Evolutionary conservation across 345 rosid genomes (phyloP).

Genomic region (Brassica juncea): DNA sequence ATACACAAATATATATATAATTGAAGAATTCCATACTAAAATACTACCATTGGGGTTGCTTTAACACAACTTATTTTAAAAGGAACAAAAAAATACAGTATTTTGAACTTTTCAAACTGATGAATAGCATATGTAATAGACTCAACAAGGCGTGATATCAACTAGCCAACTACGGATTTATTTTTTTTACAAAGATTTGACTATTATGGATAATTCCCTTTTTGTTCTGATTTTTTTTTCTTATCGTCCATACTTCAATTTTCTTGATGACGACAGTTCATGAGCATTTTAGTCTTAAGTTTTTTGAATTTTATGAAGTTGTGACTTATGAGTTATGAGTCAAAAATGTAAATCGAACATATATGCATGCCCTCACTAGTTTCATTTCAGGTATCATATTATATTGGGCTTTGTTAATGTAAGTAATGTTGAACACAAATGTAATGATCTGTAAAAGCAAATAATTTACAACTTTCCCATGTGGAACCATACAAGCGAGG

Average conservation of each 20-base stretch:
- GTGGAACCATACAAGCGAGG: not conserved
- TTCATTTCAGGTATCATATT: not conserved
- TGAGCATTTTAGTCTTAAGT: too few relatives aligned
- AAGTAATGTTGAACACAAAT: not conserved
- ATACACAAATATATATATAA: too few relatives aligned
- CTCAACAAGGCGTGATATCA: not conserved
- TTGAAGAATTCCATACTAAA: too few relatives aligned
- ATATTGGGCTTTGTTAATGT: not conserved
- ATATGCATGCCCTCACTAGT: not conserved
- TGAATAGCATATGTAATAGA: not conserved
- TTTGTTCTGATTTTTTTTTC: not conserved
- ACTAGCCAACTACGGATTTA: not conserved
- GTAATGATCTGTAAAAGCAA: not conserved
- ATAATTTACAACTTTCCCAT: not conserved
- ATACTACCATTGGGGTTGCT: too few relatives aligned
- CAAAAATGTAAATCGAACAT: not conserved
- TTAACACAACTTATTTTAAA: not conserved
- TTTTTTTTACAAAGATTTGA: not conserved
- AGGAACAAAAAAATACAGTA: not conserved
- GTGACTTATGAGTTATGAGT: not conserved
- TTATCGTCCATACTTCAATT: not conserved
- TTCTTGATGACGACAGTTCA: too few relatives aligned
- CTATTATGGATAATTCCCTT: not conserved
- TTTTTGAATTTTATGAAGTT: not conserved
- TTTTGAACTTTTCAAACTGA: not conserved